Percentiles rank a stretch among this genome's conserved stretches.
These are phyloP conservation scores for Candida stauntonica DNA, from an alignment of 805 yeast species.

Conservation along the genomic window DNA sequence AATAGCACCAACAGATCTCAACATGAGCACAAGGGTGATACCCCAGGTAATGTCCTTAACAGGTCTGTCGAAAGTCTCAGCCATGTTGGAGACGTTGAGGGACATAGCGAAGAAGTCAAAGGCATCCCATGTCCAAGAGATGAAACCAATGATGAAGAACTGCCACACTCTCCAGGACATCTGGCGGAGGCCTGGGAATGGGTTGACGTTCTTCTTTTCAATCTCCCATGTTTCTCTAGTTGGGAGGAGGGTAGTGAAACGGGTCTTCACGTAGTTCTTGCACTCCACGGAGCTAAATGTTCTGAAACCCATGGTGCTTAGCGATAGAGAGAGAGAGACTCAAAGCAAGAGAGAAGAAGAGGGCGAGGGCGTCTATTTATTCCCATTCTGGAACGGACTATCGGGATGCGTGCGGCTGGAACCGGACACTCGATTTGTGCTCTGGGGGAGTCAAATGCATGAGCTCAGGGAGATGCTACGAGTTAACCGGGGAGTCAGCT, in stretches of 20 bases:
- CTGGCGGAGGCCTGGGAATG: slow-evolving; percentile 50
- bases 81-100: slow-evolving; percentile 44
- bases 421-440: background rate
- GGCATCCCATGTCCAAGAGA: slow-evolving; percentile 65
- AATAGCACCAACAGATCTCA: slow-evolving; percentile 62
- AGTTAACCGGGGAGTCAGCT: too few species aligned
- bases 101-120: slow-evolving; percentile 59
- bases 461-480: background rate
- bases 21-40: slow-evolving; percentile 62
- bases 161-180: slow-evolving; percentile 51
- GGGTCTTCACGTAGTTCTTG: slow-evolving; percentile 27
- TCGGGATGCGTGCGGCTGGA: background rate
- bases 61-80: slow-evolving; percentile 39
- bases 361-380: background rate
- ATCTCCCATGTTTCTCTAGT: slow-evolving; percentile 34
- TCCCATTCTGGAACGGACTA: background rate
- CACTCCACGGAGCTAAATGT: slow-evolving; percentile 2
- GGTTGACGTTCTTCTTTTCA: slow-evolving; percentile 45
- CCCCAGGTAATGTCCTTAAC: slow-evolving; percentile 53
- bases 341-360: background rate
- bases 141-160: slow-evolving; percentile 48
- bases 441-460: background rate
- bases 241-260: slow-evolving; percentile 47
- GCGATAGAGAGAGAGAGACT: background rate
- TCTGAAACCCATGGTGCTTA: slow-evolving; percentile 6